Evolutionary conservation across 2,329 filamentous ascomycete genomes (phyloP).

Genomic region (Furcasterigmium sp.): DNA sequence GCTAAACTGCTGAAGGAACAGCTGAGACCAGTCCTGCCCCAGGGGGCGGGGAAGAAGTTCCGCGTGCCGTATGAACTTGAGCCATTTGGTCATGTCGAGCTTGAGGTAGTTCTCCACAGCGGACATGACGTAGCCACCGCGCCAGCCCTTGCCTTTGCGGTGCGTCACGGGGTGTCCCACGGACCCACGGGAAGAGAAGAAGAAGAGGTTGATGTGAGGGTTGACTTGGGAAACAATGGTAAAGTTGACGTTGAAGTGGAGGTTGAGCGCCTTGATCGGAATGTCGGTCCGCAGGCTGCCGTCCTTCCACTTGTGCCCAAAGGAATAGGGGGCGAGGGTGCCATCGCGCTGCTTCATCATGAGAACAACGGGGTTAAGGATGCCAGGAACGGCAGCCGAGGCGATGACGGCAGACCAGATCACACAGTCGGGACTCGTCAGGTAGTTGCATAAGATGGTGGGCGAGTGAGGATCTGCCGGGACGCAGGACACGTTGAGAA

Average conservation of each 20-base stretch:
- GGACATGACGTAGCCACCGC: slow-evolving; percentile 88
- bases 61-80: slow-evolving; percentile 87
- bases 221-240: slow-evolving; percentile 87
- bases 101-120: slow-evolving; percentile 94
- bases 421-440: slow-evolving; percentile 92
- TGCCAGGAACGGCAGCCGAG: slow-evolving; percentile 91
- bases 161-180: slow-evolving; percentile 94
- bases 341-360: slow-evolving; percentile 82
- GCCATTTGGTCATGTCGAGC: slow-evolving; percentile 94
- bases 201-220: slow-evolving; percentile 97
- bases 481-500: slow-evolving; percentile 93
- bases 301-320: slow-evolving; percentile 99
- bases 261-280: slow-evolving; percentile 85
- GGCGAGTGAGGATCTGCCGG: slow-evolving; percentile 92
- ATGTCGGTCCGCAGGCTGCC: slow-evolving; percentile 92
- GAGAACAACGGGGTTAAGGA: slow-evolving; percentile 89
- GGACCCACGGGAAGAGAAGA: slow-evolving; percentile 89
- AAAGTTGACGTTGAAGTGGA: slow-evolving; percentile 98
- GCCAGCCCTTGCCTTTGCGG: slow-evolving; percentile 88
- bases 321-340: slow-evolving; percentile 80
- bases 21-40: slow-evolving; percentile 93
- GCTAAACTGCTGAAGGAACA: slow-evolving; percentile 93
- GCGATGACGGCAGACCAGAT: slow-evolving; percentile 97
- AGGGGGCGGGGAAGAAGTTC: slow-evolving; percentile 86
- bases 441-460: slow-evolving; percentile 88